Percentiles rank a stretch among this genome's conserved stretches.
These are phyloP conservation scores for Ilyonectria robusta DNA, from an alignment of 2,329 filamentous ascomycete species.

Conservation along the genomic window DNA sequence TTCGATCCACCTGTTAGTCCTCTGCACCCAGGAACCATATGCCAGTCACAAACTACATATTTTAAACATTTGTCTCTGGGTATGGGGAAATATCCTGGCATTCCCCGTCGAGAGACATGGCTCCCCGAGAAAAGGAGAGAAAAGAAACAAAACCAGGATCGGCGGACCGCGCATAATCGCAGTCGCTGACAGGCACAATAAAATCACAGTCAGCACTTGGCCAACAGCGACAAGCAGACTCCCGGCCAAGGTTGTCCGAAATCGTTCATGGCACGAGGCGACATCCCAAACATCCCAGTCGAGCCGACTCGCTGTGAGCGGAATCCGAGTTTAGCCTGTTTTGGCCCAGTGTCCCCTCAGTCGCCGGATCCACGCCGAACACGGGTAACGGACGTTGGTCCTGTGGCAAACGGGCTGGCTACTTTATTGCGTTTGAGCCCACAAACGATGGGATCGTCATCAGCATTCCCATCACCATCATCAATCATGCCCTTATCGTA, in stretches of 20 bases:
- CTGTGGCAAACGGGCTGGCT: not conserved
- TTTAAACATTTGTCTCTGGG: not conserved
- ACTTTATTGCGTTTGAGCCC: not conserved
- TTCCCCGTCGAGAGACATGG: conserved; percentile 15
- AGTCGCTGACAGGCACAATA: not conserved
- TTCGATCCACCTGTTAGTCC: conserved; percentile 2
- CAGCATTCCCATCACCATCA: not conserved
- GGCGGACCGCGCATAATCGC: not conserved
- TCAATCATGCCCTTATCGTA: not conserved
- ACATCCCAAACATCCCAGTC: conserved; percentile 18
- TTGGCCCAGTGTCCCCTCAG: conserved; percentile 16
- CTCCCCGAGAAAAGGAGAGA: not conserved
- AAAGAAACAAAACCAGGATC: not conserved
- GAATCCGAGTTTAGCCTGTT: conserved; percentile 22
- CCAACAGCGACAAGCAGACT: not conserved
- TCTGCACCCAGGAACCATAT: not conserved
- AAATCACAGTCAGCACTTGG: not conserved
- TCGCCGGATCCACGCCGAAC: conserved; percentile 10
- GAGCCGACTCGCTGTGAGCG: conserved; percentile 10
- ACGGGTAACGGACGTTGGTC: conserved; percentile 17
- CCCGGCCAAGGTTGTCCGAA: conserved; percentile 8
- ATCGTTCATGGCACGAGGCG: conserved; percentile 15
- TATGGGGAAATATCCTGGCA: not conserved
- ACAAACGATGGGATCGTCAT: not conserved
- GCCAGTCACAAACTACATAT: not conserved